These are phyloP conservation scores for Purshia tridentata DNA, from an alignment of 306 rosid genomes.

Conservation along the genomic window DNA sequence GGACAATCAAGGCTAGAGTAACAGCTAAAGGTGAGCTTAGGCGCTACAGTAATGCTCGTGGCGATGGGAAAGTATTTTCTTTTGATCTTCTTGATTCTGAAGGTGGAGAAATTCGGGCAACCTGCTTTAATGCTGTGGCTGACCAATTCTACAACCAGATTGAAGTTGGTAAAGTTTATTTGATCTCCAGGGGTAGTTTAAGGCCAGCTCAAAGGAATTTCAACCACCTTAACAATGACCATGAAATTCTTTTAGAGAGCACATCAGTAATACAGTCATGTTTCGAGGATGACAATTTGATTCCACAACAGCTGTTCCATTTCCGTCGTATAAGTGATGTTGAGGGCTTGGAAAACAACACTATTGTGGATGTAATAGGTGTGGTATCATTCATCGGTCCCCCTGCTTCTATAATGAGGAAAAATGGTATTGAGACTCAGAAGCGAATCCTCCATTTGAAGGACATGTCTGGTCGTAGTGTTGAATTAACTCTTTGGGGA, in stretches of 20 bases:
- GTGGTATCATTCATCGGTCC: conserved; percentile 69
- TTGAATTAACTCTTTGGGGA: conserved; percentile 89
- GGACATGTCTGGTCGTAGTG: conserved; percentile 73
- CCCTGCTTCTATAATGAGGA: conserved; percentile 63
- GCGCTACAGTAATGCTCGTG: conserved; percentile 65
- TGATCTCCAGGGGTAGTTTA: conserved; percentile 66
- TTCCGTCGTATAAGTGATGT: conserved; percentile 62
- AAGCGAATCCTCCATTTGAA: conserved; percentile 82
- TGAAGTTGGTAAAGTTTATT: conserved; percentile 76
- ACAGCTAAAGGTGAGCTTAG: conserved; percentile 79
- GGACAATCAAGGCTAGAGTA: conserved; percentile 95
- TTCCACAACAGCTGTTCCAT: conserved; percentile 65
- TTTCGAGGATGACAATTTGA: conserved; percentile 62
- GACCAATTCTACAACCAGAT: conserved; percentile 67
- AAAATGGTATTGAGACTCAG: conserved; percentile 83
- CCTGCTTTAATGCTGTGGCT: conserved; percentile 85
- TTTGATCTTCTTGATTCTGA: conserved; percentile 86
- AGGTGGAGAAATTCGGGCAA: conserved; percentile 81
- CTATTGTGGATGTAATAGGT: conserved; percentile 68
- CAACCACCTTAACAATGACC: conserved; percentile 73
- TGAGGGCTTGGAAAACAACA: conserved; percentile 62
- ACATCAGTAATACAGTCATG: conserved; percentile 60
- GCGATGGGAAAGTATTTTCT: conserved; percentile 88
- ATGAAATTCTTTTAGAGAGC: conserved; percentile 62
- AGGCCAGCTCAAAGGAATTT: conserved; percentile 69